A percentile compares a stretch with the other conserved stretches of the same genome.
These are phyloP conservation scores for Neohortaea acidophila DNA, from an alignment of 495 filamentous ascomycete genomes.

Conservation along the genomic window DNA sequence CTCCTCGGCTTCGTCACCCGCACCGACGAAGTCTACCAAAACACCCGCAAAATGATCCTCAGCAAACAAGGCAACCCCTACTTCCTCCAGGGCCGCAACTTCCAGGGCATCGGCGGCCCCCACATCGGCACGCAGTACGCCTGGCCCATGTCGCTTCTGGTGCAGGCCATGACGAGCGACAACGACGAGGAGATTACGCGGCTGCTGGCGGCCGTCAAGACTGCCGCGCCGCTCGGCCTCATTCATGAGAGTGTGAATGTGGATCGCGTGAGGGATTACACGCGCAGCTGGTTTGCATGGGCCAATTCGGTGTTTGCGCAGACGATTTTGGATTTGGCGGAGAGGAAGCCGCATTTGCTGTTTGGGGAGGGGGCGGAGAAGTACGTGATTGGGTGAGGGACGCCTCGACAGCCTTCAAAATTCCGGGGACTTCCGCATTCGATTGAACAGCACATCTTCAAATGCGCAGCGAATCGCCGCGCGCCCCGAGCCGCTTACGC, in stretches of 20 bases:
- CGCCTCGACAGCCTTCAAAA: too few relatives aligned
- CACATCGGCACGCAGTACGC: conserved; percentile 73
- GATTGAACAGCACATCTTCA: too few relatives aligned
- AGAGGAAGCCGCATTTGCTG: conserved; percentile 72
- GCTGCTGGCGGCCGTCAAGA: conserved; percentile 55
- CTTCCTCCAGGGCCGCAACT: conserved; percentile 61
- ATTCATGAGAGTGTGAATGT: conserved; percentile 91
- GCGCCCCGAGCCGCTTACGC: too few relatives aligned
- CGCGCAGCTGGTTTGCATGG: conserved; percentile 90
- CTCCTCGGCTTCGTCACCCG: conserved; percentile 64
- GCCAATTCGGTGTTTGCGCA: conserved; percentile 93
- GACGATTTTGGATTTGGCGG: conserved; percentile 78
- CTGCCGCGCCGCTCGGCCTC: conserved; percentile 58
- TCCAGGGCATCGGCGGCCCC: conserved; percentile 77
- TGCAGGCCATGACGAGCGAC: conserved; percentile 82
- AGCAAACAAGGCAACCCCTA: conserved; percentile 72
- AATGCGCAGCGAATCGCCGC: too few relatives aligned
- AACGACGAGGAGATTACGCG: conserved; percentile 68
- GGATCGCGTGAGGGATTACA: conserved; percentile 55
- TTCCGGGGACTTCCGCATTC: too few relatives aligned
- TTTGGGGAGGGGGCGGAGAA: conserved; percentile 44
- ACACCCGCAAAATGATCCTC: conserved; percentile 85
- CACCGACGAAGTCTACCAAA: conserved; percentile 59
- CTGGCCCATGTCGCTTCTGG: conserved; percentile 93
- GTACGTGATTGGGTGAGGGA: conserved; percentile 23